These are phyloP conservation scores for Uncinocarpus reesii DNA, from an alignment of 2,329 filamentous ascomycete genomes.

Conservation along the genomic window DNA sequence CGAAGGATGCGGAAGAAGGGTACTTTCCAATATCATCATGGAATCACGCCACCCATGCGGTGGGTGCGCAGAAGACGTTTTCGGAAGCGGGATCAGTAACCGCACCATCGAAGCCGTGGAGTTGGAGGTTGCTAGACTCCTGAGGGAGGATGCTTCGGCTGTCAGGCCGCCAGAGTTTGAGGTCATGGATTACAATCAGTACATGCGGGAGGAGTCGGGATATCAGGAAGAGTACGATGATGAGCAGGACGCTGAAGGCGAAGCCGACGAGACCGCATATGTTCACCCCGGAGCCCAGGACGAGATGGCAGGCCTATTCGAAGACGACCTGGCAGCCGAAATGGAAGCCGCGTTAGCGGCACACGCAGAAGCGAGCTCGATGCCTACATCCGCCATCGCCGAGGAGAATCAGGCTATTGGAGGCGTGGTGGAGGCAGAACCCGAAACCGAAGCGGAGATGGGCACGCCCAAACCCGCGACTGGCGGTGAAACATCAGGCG, in stretches of 20 bases:
- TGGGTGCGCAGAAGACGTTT: constrained; percentile 74
- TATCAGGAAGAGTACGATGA: constrained; percentile 41
- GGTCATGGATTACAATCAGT: constrained; percentile 47
- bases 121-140: constrained; percentile 61
- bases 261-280: constrained; percentile 29
- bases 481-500: constrained; percentile 32
- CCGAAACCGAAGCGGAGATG: constrained; percentile 16
- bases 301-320: constrained; percentile 29
- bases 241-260: constrained; percentile 42
- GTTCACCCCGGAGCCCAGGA: constrained; percentile 22
- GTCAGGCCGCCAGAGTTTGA: constrained; percentile 51
- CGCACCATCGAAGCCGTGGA: constrained; percentile 80
- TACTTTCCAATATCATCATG: constrained; percentile 68
- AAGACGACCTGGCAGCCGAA: constrained; percentile 35
- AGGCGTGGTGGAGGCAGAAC: constrained; percentile 10
- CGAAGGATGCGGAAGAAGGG: constrained; percentile 56
- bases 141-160: constrained; percentile 57
- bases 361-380: constrained; percentile 23
- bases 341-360: constrained; percentile 37
- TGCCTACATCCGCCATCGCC: constrained; percentile 21
- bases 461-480: constrained; percentile 29
- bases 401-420: constrained; percentile 20
- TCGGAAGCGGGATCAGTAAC: constrained; percentile 67
- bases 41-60: constrained; percentile 78
- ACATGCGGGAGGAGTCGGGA: constrained; percentile 36